A percentile compares a stretch with the other conserved stretches of the same genome.
These are phyloP conservation scores for Halocafeteria seosinensis DNA, from an alignment of 108 stramenopile genomes.

Conservation along the genomic window DNA sequence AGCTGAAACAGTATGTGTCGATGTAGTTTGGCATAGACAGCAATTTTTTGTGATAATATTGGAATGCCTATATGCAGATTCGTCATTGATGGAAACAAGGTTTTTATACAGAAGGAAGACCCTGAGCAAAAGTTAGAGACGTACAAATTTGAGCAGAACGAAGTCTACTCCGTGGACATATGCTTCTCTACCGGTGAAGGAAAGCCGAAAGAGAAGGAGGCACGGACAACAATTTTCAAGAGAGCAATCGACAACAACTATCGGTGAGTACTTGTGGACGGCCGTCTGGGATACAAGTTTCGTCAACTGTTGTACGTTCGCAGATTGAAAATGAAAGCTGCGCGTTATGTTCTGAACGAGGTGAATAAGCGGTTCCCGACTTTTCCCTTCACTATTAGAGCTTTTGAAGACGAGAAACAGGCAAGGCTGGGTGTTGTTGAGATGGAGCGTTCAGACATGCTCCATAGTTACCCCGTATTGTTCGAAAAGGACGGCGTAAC, in stretches of 20 bases:
- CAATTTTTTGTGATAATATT: too few relatives aligned
- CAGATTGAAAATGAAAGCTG: constrained; percentile 83
- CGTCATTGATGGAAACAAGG: constrained; percentile 85
- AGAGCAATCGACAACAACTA: constrained; percentile 81
- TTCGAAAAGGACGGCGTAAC: constrained; percentile 59
- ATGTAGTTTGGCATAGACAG: too few relatives aligned
- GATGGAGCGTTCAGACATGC: constrained; percentile 68
- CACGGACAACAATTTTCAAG: constrained; percentile 91
- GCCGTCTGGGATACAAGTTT: too few relatives aligned
- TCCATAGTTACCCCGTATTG: constrained; percentile 79
- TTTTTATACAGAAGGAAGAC: constrained; percentile 10
- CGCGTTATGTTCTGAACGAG: constrained; percentile 57
- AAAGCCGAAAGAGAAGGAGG: constrained; percentile 56
- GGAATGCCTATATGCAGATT: too few relatives aligned
- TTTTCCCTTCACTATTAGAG: constrained; percentile 82
- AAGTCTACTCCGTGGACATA: constrained; percentile 91
- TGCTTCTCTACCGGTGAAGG: constrained; percentile 93
- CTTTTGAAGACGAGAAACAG: constrained; percentile 71
- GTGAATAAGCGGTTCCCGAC: constrained; percentile 86
- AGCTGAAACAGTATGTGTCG: constrained; percentile 87
- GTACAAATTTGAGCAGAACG: constrained; percentile 38
- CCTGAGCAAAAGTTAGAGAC: constrained; percentile 35
- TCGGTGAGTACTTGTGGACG: too few relatives aligned
- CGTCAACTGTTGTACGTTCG: too few relatives aligned
- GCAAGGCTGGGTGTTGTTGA: constrained; percentile 83